A percentile compares a stretch with the other conserved stretches of the same genome.
Evolutionary conservation across 2,329 filamentous ascomycete genomes (phyloP).

Genomic region (Raffaelea deltoideospora): DNA sequence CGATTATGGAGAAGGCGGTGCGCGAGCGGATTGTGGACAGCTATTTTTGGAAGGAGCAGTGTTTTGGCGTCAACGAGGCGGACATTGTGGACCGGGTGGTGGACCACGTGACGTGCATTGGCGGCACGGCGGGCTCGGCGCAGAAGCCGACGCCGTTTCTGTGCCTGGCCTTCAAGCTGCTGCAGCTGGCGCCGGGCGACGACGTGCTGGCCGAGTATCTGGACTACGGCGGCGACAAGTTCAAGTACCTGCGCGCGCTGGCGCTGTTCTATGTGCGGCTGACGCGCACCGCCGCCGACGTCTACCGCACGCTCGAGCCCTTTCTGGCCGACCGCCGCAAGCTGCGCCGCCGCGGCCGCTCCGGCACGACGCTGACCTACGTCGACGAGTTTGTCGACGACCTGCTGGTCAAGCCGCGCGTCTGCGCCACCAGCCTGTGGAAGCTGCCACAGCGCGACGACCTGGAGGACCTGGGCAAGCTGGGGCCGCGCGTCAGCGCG

Average conservation of each 20-base stretch:
- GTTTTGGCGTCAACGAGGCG: conserved; percentile 80
- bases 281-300: conserved; percentile 66
- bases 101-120: conserved; percentile 66
- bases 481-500: conserved; percentile 76
- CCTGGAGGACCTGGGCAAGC: conserved; percentile 73
- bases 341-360: conserved; percentile 59
- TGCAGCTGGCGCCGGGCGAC: conserved; percentile 71
- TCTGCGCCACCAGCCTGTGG: conserved; percentile 84
- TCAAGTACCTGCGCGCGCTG: conserved; percentile 79
- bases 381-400: conserved; percentile 94
- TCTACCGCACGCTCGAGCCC: conserved; percentile 70
- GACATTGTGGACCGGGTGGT: conserved; percentile 79
- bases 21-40: conserved; percentile 89
- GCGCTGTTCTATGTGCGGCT: conserved; percentile 88
- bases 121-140: conserved; percentile 69
- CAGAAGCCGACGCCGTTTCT: conserved; percentile 88
- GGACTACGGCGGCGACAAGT: conserved; percentile 55
- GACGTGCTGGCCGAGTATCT: conserved; percentile 72
- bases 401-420: conserved; percentile 70
- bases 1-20: conserved; percentile 88
- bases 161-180: conserved; percentile 85
- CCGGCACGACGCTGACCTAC: conserved; percentile 60
- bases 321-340: conserved; percentile 72
- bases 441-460: conserved; percentile 73
- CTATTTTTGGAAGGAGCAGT: conserved; percentile 98